Conservation (phyloP, 495 filamentous ascomycete genomes). For the Hyaloscypha hepaticicola region DNA sequence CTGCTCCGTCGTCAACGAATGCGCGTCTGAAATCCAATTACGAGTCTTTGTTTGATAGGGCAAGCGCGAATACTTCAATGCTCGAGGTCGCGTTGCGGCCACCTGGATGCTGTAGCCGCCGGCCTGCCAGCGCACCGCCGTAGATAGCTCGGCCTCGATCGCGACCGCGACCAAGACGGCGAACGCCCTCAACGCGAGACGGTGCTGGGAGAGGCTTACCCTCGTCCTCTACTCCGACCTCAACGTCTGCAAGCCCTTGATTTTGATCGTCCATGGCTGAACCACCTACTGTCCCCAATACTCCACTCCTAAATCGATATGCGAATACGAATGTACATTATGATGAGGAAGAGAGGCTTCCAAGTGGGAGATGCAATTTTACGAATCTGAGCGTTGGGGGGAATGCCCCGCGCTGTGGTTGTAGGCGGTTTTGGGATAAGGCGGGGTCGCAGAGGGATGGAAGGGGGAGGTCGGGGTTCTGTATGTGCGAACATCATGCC, state of each 20-base stretch:
- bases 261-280: conserved; percentile 47
- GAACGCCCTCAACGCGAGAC: conserved; percentile 28
- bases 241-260: not conserved
- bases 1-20: conserved; percentile 1
- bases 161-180: not conserved
- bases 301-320: conserved; percentile 50
- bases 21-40: conserved; percentile 9
- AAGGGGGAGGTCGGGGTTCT: conserved; percentile 42
- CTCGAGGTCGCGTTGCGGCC: not conserved
- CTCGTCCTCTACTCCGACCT: conserved; percentile 16
- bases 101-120: conserved; percentile 20
- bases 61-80: conserved; percentile 15
- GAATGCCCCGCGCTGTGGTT: conserved; percentile 56
- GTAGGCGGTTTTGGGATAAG: conserved; percentile 63
- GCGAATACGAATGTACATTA: conserved; percentile 34
- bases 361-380: conserved; percentile 62
- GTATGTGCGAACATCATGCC: conserved; percentile 71
- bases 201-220: conserved; percentile 8
- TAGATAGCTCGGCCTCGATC: not conserved
- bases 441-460: conserved; percentile 30
- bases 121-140: conserved; percentile 16
- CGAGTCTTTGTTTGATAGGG: conserved; percentile 1
- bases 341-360: conserved; percentile 39
- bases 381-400: conserved; percentile 48
- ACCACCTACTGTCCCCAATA: conserved; percentile 39